phyloP scores from a whole-genome alignment of 2,329 filamentous ascomycete species.

The Ramularia collo-cygni region DNA sequence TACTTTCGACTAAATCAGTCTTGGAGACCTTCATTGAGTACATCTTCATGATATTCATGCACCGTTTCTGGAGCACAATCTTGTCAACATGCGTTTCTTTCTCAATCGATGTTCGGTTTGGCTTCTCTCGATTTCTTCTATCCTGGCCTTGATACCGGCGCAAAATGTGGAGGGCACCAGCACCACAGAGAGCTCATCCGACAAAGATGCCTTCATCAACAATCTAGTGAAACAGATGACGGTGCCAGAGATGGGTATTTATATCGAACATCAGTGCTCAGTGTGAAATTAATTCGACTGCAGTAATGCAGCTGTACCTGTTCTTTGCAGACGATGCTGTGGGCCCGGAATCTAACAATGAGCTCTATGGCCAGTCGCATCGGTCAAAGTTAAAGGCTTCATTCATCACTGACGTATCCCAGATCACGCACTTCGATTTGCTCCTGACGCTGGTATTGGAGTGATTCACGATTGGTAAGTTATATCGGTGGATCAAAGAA shows the following conservation, averaged over 20 bases:
- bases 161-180: too few relatives aligned
- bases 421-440: conserved; percentile 11
- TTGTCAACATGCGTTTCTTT: too few relatives aligned
- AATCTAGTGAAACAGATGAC: conserved; percentile 14
- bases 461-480: conserved; percentile 13
- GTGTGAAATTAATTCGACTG: not conserved
- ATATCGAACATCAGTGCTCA: not conserved
- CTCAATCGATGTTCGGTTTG: too few relatives aligned
- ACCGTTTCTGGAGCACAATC: too few relatives aligned
- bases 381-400: not conserved
- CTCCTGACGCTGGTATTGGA: conserved; percentile 14
- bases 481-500: not conserved
- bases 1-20: too few relatives aligned
- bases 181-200: not conserved
- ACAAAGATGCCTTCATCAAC: conserved; percentile 9
- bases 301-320: conserved; percentile 14
- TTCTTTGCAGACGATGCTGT: conserved; percentile 16
- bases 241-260: conserved; percentile 13
- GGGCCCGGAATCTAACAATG: conserved; percentile 9
- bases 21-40: too few relatives aligned
- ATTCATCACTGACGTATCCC: not conserved
- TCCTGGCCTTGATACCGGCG: too few relatives aligned
- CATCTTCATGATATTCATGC: too few relatives aligned
- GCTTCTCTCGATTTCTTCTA: too few relatives aligned
- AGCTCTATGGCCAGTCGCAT: conserved; percentile 9